A percentile compares a stretch with the other conserved stretches of the same genome.
phyloP scores from a whole-genome alignment of 1,284 basidiomycete genomes.

The Phellinidium pouzarii region DNA sequence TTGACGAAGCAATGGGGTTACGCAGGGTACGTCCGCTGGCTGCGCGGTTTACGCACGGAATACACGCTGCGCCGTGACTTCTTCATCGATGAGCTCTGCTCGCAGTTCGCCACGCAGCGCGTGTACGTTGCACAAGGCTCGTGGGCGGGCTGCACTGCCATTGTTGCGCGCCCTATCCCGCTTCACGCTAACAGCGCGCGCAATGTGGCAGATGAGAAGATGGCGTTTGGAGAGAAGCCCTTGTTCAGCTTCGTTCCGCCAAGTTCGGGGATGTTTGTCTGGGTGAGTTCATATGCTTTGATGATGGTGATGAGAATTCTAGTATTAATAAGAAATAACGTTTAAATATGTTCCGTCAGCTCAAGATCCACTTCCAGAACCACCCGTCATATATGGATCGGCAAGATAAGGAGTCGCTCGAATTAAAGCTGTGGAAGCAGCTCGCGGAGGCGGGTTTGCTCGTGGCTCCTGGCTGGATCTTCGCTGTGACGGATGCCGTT shows the following conservation, averaged over 20 bases:
- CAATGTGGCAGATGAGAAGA: slow-evolving; percentile 31
- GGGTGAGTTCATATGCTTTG: slow-evolving; percentile 35
- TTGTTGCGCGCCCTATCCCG: slow-evolving; percentile 35
- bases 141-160: slow-evolving; percentile 38
- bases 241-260: slow-evolving; percentile 69
- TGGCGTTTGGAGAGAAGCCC: slow-evolving; percentile 27
- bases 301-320: background rate
- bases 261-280: slow-evolving; percentile 63
- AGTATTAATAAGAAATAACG: background rate
- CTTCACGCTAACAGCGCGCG: slow-evolving; percentile 23
- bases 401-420: slow-evolving; percentile 35
- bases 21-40: slow-evolving; percentile 73
- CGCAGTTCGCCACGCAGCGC: slow-evolving; percentile 43
- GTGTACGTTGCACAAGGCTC: slow-evolving; percentile 27
- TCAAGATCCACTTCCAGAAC: slow-evolving; percentile 57
- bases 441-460: slow-evolving; percentile 58
- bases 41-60: slow-evolving; percentile 53
- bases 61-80: slow-evolving; percentile 54
- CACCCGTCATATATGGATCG: slow-evolving; percentile 41
- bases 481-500: slow-evolving; percentile 37
- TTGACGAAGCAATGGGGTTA: slow-evolving; percentile 58
- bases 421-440: slow-evolving; percentile 47
- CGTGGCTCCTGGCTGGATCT: slow-evolving; percentile 54
- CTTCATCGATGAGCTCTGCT: slow-evolving; percentile 49
- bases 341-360: slow-evolving; percentile 29